These are phyloP conservation scores for Monascus ruber DNA, from an alignment of 2,329 filamentous ascomycete genomes.

Conservation along the genomic window DNA sequence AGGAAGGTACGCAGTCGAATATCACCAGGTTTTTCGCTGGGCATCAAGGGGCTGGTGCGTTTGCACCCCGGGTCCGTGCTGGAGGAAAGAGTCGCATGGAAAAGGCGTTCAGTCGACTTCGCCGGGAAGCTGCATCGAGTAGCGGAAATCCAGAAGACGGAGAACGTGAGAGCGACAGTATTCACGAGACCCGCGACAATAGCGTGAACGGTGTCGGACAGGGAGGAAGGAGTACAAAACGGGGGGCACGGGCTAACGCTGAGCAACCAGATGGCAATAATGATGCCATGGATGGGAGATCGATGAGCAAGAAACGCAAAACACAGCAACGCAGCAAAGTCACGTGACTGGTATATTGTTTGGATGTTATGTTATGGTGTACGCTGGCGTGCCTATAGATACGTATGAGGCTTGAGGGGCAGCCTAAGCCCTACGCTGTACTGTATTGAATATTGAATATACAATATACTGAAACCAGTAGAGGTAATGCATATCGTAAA, in stretches of 20 bases:
- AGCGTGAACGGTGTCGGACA: slow-evolving; percentile 1
- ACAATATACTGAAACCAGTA: too few species aligned
- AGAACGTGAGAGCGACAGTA: not conserved
- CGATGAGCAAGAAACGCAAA: slow-evolving; percentile 16
- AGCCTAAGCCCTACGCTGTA: too few species aligned
- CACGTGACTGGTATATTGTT: not conserved
- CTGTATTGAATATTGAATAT: too few species aligned
- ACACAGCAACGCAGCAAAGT: slow-evolving; percentile 6
- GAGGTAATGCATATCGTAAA: too few species aligned
- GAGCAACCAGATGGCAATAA: slow-evolving; percentile 5
- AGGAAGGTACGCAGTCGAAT: slow-evolving; percentile 88
- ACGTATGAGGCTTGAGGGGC: too few species aligned
- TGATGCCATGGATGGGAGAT: not conserved
- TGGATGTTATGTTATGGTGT: too few species aligned
- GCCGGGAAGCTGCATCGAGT: slow-evolving; percentile 38
- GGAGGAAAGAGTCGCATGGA: slow-evolving; percentile 62
- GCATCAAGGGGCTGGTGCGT: slow-evolving; percentile 44
- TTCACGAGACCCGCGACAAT: slow-evolving; percentile 1
- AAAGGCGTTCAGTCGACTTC: slow-evolving; percentile 58
- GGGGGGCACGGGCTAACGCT: slow-evolving; percentile 6
- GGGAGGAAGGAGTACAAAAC: slow-evolving; percentile 6
- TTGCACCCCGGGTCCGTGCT: slow-evolving; percentile 56
- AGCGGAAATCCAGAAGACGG: slow-evolving; percentile 5
- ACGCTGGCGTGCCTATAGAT: too few species aligned
- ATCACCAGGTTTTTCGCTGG: slow-evolving; percentile 90